Base-by-base conservation (phyloP, 2,329 filamentous ascomycete species). In the Stagonosporopsis chrysanthemi region DNA sequence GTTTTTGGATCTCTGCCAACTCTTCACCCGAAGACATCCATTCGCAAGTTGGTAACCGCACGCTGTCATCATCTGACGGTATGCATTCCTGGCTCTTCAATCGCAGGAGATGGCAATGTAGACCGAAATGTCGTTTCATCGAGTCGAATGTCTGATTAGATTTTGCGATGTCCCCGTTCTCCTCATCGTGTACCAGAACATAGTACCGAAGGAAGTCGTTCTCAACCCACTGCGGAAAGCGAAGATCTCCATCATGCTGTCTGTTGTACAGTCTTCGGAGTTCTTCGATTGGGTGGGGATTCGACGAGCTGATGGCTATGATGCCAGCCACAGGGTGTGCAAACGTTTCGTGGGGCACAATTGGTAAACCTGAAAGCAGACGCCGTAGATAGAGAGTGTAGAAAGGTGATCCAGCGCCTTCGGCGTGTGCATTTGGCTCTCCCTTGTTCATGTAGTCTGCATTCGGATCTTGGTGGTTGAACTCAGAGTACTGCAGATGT, bases 91-190 rank as follows among this genome's bases (percentile, higher is more conserved):
- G 90, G 69, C 91, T 96, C 66, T 94, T 86, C 47, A 99, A 80
- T 62, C 96, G 84, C 31, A 99, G 82, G 11, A 99, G 82, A 77
- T 99, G 95, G 73, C 95, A 99, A 77, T 99, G 93, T 44, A 98
- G 81, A 1, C 95, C 95, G 63, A 99, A 91, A 77, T 97, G 92
- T n/a, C 95, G 88, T 78, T 98, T 99, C 96, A 99, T 99, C 76
- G 97, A 92, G 67, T 99, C 95, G 76, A 97, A 99, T 26, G 98
- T 82, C 17, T 88, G 86, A 76, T 94, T 94, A 12, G 93, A 96
- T 77, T 92, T 90, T 35, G 87, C 86, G 60, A 98, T 96, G 73
- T 99, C 93, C 71, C 97, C 94, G 60, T 87, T 88, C 72, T 99
- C 95, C 78, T 99, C 96, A 67, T 99, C 95, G 70, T 99, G 95